phyloP scores from a whole-genome alignment of 2,329 filamentous ascomycete genomes.

The Colletotrichum magnum region DNA sequence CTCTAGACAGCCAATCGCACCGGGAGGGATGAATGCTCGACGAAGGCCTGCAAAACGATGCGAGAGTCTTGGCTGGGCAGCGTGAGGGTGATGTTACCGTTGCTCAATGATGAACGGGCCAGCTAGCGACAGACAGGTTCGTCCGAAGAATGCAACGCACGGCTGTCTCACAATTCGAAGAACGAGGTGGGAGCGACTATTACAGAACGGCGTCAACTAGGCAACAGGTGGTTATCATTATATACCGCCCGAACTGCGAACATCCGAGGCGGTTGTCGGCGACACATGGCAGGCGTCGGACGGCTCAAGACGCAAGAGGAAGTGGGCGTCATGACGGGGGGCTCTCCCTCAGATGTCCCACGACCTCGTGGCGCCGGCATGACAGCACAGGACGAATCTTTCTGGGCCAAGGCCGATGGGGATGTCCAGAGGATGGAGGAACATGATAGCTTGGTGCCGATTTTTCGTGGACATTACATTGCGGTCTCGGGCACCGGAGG shows the following conservation, averaged over 20 bases:
- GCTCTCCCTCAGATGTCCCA: constrained; percentile 21
- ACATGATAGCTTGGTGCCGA: constrained; percentile 5
- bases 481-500: constrained; percentile 30
- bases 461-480: constrained; percentile 20
- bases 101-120: no score
- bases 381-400: neutral
- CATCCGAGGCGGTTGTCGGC: neutral
- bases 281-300: neutral
- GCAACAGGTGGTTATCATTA: constrained; percentile 8
- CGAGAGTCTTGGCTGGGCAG: no score
- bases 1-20: neutral
- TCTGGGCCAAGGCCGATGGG: constrained; percentile 32
- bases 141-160: constrained; percentile 29
- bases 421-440: constrained; percentile 38
- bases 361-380: neutral
- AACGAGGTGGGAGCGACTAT: neutral
- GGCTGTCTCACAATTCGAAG: neutral
- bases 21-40: no score
- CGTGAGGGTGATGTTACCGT: no score
- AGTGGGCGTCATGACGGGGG: neutral
- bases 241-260: constrained; percentile 17
- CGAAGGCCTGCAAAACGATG: no score
- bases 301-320: constrained; percentile 15
- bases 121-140: constrained; percentile 9
- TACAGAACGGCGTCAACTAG: neutral